Evolutionary conservation across 2,329 filamentous ascomycete species (phyloP), one percentile per base, ranked within the genome.

Genomic region (Acarospora socialis): DNA sequence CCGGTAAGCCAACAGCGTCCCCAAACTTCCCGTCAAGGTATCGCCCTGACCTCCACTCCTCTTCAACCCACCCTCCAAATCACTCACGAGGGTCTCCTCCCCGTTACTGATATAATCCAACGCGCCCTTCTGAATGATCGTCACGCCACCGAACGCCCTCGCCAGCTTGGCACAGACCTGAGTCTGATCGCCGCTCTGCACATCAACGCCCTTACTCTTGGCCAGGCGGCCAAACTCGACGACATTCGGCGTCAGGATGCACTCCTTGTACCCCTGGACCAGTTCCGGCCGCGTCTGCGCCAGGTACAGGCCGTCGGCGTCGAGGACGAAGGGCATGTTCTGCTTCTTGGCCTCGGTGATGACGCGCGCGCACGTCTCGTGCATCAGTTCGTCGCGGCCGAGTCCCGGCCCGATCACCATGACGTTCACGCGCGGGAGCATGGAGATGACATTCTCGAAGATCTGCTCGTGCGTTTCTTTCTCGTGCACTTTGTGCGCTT

Each of bases 41-140:
- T 98, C 90, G 2, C 90, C 90, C 58, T 98, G 90, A 0, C 90
- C 90, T 28, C 87, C 90, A 36, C 81, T 87, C 42, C 90, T 68
- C 70, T 98, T 98, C 53, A 74, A 57, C 1, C 87, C 87, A 6
- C 90, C 90, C 47, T 73, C 59, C 3, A 86, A 58, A 44, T 93
- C 84, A 16, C 77, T 80, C 0, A 79, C 61, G 16, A 86, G 57
- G n/a, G 81, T 92, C 33, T 66, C 65, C 36, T 68, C 62, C 8
- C 86, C 82, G 46, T 93, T 81, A 3, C 77, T 83, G 38, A 98
- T 81, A 42, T 78, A 73, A 56, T 98, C 90, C 39, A 72, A 72
- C 2, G 57, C 53, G 2, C 90, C 90, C 62, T 98, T 98, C 54
- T 94, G 81, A 26, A 95, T 68, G 34, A 98, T 75, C 1, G 83